Evolutionary conservation across 306 rosid genomes (phyloP).

Genomic region (Dryas alaskensis): DNA sequence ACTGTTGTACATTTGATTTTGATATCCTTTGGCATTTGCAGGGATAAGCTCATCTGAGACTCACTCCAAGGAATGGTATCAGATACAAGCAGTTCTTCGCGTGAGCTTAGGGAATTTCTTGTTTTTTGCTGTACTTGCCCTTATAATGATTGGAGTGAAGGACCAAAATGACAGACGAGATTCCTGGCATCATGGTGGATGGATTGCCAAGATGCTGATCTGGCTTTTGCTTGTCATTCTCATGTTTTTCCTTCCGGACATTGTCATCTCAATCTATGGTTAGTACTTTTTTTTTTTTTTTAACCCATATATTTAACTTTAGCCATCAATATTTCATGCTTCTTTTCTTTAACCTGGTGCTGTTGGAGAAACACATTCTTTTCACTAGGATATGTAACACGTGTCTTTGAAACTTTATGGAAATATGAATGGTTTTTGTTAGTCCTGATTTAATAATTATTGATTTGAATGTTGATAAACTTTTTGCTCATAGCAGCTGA

Average conservation of each 20-base stretch:
- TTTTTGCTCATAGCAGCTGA: not conserved
- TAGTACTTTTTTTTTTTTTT: constrained; percentile 18
- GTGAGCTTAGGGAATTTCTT: constrained; percentile 91
- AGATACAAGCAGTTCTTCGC: constrained; percentile 87
- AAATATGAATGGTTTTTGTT: not conserved
- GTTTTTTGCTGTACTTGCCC: constrained; percentile 69
- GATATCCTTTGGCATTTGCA: constrained; percentile 13
- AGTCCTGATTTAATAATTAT: not conserved
- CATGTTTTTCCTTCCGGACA: constrained; percentile 79
- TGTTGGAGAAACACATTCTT: not conserved
- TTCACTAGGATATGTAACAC: not conserved
- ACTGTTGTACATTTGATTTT: constrained; percentile 12
- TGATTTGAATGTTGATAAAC: not conserved
- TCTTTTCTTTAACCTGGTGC: constrained; percentile 16
- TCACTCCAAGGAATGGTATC: constrained; percentile 73
- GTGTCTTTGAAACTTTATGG: not conserved
- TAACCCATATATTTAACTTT: constrained; percentile 13
- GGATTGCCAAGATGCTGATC: constrained; percentile 70
- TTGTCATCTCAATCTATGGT: constrained; percentile 61
- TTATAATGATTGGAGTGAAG: constrained; percentile 91
- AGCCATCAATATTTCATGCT: not conserved
- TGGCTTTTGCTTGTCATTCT: constrained; percentile 83
- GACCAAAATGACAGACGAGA: constrained; percentile 92
- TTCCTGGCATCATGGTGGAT: constrained; percentile 96
- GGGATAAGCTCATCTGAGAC: constrained; percentile 68